Evolutionary conservation across 129 eudicot genomes (phyloP).

Genomic region (Arctium lappa): DNA sequence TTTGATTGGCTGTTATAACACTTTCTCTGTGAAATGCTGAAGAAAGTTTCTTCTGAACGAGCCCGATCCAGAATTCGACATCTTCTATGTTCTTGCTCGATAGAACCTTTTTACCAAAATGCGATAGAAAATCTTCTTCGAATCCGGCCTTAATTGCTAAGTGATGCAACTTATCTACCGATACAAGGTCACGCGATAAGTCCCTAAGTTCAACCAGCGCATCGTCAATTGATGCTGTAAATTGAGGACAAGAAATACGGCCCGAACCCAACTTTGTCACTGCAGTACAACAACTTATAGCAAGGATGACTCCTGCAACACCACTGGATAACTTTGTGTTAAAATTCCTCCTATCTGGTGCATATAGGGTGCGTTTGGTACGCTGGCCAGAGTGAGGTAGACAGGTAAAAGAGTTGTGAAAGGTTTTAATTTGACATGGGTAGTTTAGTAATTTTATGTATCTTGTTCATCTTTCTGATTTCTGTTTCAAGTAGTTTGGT

Average conservation of each 20-base stretch:
- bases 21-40: constrained; percentile 60
- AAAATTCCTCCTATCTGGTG: not conserved
- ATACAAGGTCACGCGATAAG: constrained; percentile 47
- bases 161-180: constrained; percentile 49
- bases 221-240: constrained; percentile 36
- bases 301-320: constrained; percentile 65
- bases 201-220: constrained; percentile 45
- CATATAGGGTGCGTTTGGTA: too few species aligned
- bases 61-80: constrained; percentile 66
- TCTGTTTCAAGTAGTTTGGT: not conserved
- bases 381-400: too few species aligned
- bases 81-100: constrained; percentile 51
- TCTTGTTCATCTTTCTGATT: too few species aligned
- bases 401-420: too few species aligned
- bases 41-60: constrained; percentile 49
- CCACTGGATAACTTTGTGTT: constrained; percentile 54
- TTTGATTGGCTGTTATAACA: constrained; percentile 38
- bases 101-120: constrained; percentile 62
- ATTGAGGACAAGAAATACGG: constrained; percentile 38
- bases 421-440: not conserved
- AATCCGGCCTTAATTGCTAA: constrained; percentile 67
- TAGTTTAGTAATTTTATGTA: not conserved
- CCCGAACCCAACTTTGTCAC: constrained; percentile 45
- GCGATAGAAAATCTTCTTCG: constrained; percentile 57
- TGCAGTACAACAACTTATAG: constrained; percentile 58